Conservation (phyloP, 2,329 filamentous ascomycete genomes). For the Penicillium sp. region DNA sequence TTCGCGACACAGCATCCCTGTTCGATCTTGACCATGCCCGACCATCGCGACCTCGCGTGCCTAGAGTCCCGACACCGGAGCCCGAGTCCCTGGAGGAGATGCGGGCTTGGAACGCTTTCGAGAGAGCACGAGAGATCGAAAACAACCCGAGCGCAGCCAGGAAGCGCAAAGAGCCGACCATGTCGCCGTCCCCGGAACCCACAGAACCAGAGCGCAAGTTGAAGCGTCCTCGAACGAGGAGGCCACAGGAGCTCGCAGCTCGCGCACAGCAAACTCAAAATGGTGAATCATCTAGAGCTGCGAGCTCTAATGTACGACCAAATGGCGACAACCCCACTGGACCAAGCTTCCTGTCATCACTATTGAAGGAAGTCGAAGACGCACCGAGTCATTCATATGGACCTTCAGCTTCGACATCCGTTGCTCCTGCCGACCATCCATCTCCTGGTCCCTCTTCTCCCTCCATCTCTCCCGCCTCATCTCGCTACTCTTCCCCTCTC, state of each 20-base stretch:
- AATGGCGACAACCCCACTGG: slow-evolving; percentile 47
- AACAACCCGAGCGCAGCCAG: slow-evolving; percentile 48
- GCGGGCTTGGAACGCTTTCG: slow-evolving; percentile 85
- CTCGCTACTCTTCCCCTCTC: slow-evolving; percentile 41
- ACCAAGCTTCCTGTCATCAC: slow-evolving; percentile 79
- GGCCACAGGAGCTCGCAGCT: slow-evolving; percentile 55
- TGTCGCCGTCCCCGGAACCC: slow-evolving; percentile 71
- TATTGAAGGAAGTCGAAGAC: slow-evolving; percentile 82
- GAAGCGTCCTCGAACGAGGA: slow-evolving; percentile 79
- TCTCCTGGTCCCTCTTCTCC: slow-evolving; percentile 44
- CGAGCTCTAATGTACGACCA: slow-evolving; percentile 31
- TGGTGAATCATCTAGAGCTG: slow-evolving; percentile 40
- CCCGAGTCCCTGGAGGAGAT: slow-evolving; percentile 77
- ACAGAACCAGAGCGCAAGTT: slow-evolving; percentile 74
- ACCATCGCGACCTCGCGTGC: slow-evolving; percentile 41
- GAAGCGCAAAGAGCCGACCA: slow-evolving; percentile 57
- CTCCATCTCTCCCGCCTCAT: slow-evolving; percentile 42
- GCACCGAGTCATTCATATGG: slow-evolving; percentile 37
- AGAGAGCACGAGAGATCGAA: slow-evolving; percentile 73
- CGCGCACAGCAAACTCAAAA: slow-evolving; percentile 44
- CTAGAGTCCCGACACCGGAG: slow-evolving; percentile 48
- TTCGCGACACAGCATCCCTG: slow-evolving; percentile 65
- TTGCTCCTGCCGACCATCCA: slow-evolving; percentile 35
- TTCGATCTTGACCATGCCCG: slow-evolving; percentile 51
- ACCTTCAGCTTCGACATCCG: slow-evolving; percentile 37